Conservation (phyloP, 2,329 filamentous ascomycete species). For the Neonectria magnoliae region DNA sequence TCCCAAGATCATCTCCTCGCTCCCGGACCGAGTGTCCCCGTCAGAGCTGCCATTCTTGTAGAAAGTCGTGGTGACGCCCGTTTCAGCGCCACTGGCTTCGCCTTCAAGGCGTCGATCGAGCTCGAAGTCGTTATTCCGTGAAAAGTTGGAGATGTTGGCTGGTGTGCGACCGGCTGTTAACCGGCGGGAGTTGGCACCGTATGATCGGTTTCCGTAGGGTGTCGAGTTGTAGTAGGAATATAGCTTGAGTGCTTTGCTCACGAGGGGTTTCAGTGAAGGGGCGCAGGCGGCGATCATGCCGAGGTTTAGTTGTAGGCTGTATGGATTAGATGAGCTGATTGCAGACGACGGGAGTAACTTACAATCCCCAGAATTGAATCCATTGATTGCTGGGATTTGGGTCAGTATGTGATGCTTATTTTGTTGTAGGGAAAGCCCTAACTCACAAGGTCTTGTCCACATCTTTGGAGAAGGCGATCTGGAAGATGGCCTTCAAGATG, state of each 20-base stretch:
- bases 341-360: constrained; percentile 23
- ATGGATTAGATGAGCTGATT: not conserved
- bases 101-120: constrained; percentile 22
- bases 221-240: constrained; percentile 25
- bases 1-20: constrained; percentile 27
- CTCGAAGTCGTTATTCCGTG: constrained; percentile 23
- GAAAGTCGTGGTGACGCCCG: constrained; percentile 16
- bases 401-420: not conserved
- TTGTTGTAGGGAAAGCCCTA: not conserved
- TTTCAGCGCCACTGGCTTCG: not conserved
- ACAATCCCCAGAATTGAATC: constrained; percentile 49
- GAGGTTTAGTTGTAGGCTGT: constrained; percentile 53
- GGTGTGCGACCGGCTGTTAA: constrained; percentile 9
- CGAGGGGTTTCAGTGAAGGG: constrained; percentile 51
- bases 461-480: constrained; percentile 46
- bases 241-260: constrained; percentile 44
- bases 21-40: constrained; percentile 15
- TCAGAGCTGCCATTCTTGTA: constrained; percentile 17
- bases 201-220: constrained; percentile 18
- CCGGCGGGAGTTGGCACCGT: constrained; percentile 17
- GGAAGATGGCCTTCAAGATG: constrained; percentile 51
- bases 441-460: constrained; percentile 46
- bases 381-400: constrained; percentile 32
- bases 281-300: constrained; percentile 53
- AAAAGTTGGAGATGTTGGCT: constrained; percentile 6